Evolutionary conservation across 768 basidiomycete species (phyloP).

Genomic region (Suillus spraguei): DNA sequence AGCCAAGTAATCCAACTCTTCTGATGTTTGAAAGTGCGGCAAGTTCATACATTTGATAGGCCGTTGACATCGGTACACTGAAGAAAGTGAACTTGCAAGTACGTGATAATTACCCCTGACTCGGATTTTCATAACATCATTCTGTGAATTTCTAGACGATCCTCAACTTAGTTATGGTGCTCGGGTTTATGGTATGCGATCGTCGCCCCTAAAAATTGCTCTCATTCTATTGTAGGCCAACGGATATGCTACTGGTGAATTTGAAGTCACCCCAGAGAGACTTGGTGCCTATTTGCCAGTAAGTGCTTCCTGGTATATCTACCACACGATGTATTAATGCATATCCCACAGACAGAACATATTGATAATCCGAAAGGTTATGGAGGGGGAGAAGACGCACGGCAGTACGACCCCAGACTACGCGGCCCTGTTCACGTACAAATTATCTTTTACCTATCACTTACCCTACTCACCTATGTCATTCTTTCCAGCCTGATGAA

Average conservation of each 20-base stretch:
- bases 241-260: conserved; percentile 81
- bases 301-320: conserved; percentile 22
- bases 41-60: conserved; percentile 40
- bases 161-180: conserved; percentile 84
- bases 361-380: conserved; percentile 95
- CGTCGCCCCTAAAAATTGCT: background rate
- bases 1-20: conserved; percentile 51
- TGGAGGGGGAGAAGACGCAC: conserved; percentile 80
- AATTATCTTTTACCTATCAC: conserved; percentile 4
- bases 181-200: conserved; percentile 76
- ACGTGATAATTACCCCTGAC: conserved; percentile 1
- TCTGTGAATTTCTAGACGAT: conserved; percentile 57
- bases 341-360: conserved; percentile 63
- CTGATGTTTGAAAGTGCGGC: background rate
- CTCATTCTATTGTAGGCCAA: conserved; percentile 50
- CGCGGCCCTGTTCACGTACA: conserved; percentile 80
- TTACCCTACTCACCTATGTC: background rate
- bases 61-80: conserved; percentile 80
- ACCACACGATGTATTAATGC: background rate
- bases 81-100: conserved; percentile 75
- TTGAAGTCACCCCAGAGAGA: conserved; percentile 83
- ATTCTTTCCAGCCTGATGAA: conserved; percentile 60
- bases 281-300: conserved; percentile 86
- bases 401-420: conserved; percentile 73
- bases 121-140: background rate